Base-by-base conservation (phyloP, 331 rosid genomes). In the Malus hybrid region DNA sequence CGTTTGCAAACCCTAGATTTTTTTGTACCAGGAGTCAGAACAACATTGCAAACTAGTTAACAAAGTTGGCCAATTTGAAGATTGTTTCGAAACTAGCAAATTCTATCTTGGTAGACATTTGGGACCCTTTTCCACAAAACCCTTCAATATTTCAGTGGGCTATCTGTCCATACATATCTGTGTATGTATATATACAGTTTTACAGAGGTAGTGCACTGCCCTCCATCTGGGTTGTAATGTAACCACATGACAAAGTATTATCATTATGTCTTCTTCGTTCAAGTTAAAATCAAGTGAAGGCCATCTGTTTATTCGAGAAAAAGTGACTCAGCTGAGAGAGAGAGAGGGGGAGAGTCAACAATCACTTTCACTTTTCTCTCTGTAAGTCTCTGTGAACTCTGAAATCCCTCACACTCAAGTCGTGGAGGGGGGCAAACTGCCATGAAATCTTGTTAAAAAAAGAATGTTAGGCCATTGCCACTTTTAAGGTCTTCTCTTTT, bases 301-400 rank as follows among this genome's bases (percentile, higher is more conserved):
- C n/a, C 6, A 15, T 57, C 61, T 56, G 70, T 46, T 5, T 5
- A 36, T 42, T 42, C 36, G 20, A 55, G 69, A 24, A 75, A 71
- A 66, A 32, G 67, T 44, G 15, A 29, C 22, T 67, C 80, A 74
- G 64, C 64, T 19, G 1, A 5, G 48, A 55, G 39, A 2, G 44
- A 13, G 20, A 6, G 7, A 29, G 3, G 5, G 50, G 1, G 52
- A 67, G 10, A 7, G 15, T 42, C 46, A n/a, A 54, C 73, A 52
- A 56, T 80, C 73, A 57, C 78, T 67, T 73, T 79, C 74, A 46
- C 74, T 57, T 56, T 42, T 70, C 70, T 31, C 57, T 54, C 20
- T 14, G 29, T 6, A 20, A n/a, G 13, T 48, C 7, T 20, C 61
- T 11, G 66, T 18, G 20, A 60, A 12, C 48, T 19, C 20, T 65